Evolutionary conservation across 208 protist genomes (phyloP).

Genomic region (Trypanosoma melophagium): DNA sequence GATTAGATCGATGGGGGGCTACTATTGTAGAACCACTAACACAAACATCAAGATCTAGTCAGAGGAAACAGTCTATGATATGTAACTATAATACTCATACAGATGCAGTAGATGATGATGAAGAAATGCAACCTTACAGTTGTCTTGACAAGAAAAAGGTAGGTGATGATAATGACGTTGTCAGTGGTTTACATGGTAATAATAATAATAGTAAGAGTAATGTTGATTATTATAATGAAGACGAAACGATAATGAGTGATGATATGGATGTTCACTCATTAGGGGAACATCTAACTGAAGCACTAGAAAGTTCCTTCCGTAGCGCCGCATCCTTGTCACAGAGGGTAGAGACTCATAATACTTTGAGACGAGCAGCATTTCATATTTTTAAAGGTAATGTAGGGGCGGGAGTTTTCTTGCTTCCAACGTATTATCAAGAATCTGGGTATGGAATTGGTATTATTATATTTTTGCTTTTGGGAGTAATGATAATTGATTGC

Average conservation of each 20-base stretch:
- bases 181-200: no score
- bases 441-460: slow-evolving; percentile 57
- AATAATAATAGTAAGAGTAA: not conserved
- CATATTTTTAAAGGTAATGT: slow-evolving; percentile 91
- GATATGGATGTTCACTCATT: slow-evolving; percentile 30
- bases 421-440: slow-evolving; percentile 79
- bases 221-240: not conserved
- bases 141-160: no score
- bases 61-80: no score
- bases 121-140: no score
- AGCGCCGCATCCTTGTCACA: slow-evolving; percentile 7
- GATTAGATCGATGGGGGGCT: no score
- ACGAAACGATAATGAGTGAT: slow-evolving; percentile 1
- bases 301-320: slow-evolving; percentile 42
- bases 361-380: slow-evolving; percentile 60
- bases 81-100: no score
- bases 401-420: slow-evolving; percentile 76
- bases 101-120: no score
- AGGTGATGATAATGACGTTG: no score
- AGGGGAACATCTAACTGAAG: slow-evolving; percentile 44
- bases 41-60: no score
- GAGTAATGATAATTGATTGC: slow-evolving; percentile 77
- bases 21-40: no score
- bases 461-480: slow-evolving; percentile 46
- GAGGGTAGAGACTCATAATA: slow-evolving; percentile 20